These are phyloP conservation scores for Teratosphaeria zuluensis DNA, from an alignment of 2,329 filamentous ascomycete genomes.

Conservation along the genomic window DNA sequence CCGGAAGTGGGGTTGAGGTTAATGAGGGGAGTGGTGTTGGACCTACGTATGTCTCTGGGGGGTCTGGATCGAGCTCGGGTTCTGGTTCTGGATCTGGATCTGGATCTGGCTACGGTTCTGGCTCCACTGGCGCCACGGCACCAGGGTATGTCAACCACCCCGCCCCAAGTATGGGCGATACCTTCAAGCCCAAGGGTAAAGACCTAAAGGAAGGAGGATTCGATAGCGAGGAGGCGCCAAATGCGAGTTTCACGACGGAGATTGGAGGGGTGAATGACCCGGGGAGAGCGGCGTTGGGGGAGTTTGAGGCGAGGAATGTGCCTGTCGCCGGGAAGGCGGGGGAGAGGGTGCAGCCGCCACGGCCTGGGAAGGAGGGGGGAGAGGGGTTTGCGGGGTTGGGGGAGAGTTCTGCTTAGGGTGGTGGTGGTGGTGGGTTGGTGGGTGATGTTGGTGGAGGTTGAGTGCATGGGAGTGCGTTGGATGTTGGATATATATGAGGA, in stretches of 20 bases:
- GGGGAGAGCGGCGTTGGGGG: constrained; percentile 37
- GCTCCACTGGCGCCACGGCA: not conserved
- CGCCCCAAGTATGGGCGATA: constrained; percentile 13
- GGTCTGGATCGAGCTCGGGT: no score
- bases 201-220: constrained; percentile 20
- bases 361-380: constrained; percentile 9
- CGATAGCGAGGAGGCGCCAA: constrained; percentile 28
- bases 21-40: not conserved
- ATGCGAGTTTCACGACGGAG: constrained; percentile 42
- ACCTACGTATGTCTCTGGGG: not conserved
- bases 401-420: constrained; percentile 1
- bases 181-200: constrained; percentile 28
- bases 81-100: not conserved
- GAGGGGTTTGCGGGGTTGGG: constrained; percentile 13
- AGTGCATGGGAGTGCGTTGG: no score
- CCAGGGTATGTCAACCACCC: constrained; percentile 5
- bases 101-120: not conserved
- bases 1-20: not conserved
- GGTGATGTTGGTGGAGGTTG: no score
- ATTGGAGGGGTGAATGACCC: constrained; percentile 49
- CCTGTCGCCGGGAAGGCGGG: constrained; percentile 23
- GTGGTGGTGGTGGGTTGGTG: no score
- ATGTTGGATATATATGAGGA: no score
- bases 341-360: constrained; percentile 8
- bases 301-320: constrained; percentile 26